Evolutionary conservation across 2,329 filamentous ascomycete species (phyloP).

Genomic region (Teratosphaeria epicoccoides): DNA sequence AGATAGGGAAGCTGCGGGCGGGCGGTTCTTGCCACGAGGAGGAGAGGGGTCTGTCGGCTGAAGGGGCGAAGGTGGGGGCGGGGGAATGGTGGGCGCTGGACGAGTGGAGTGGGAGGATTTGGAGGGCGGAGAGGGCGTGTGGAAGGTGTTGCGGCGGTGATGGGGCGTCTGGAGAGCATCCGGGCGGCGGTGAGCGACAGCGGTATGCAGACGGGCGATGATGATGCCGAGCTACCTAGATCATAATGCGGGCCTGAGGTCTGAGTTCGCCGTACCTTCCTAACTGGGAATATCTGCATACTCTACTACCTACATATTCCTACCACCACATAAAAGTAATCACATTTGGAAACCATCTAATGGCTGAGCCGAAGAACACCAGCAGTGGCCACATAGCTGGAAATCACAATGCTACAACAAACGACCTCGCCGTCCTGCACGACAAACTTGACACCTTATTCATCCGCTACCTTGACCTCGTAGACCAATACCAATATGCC

Average conservation of each 20-base stretch:
- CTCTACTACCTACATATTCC: too few species aligned
- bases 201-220: neutral
- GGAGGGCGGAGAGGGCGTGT: constrained; percentile 8
- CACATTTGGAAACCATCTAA: too few species aligned
- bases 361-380: neutral
- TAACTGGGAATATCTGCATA: neutral
- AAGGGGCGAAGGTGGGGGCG: constrained; percentile 38
- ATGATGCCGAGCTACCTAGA: constrained; percentile 3
- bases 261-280: neutral
- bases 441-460: constrained; percentile 51
- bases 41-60: constrained; percentile 46
- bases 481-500: constrained; percentile 57
- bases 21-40: constrained; percentile 40
- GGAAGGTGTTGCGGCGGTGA: constrained; percentile 3
- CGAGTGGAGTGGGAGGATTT: neutral
- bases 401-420: neutral
- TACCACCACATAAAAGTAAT: too few species aligned
- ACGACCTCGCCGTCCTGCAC: constrained; percentile 20
- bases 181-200: neutral
- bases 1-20: constrained; percentile 59
- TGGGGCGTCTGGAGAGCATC: constrained; percentile 5
- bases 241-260: neutral
- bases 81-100: constrained; percentile 29
- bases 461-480: constrained; percentile 52
- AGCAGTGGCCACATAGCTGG: neutral